Percentiles rank a stretch among this genome's conserved stretches.
These are phyloP conservation scores for Gaertneriomyces sp. DNA, from an alignment of 192 early-diverging fungal species.

Conservation along the genomic window DNA sequence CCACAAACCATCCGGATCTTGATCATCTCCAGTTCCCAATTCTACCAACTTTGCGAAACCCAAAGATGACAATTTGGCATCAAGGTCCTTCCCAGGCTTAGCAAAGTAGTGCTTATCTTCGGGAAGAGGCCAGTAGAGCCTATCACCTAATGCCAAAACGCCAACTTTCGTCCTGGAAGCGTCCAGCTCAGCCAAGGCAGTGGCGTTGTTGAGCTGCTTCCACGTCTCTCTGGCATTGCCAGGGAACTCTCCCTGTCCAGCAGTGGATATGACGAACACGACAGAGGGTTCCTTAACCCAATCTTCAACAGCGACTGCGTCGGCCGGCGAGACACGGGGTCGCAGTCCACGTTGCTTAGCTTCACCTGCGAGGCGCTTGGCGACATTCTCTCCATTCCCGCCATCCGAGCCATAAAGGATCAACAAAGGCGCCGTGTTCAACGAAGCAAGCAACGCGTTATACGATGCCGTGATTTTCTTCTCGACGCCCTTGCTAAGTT, in stretches of 20 bases:
- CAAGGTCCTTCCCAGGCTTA: conserved; percentile 84
- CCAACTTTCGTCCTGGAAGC: conserved; percentile 68
- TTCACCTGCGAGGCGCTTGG: conserved; percentile 76
- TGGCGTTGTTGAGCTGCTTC: conserved; percentile 57
- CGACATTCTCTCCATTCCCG: conserved; percentile 79
- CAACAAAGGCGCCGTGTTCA: conserved; percentile 75
- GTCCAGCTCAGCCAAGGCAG: conserved; percentile 52
- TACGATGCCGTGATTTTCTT: conserved; percentile 58
- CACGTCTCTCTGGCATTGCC: conserved; percentile 86
- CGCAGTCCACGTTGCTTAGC: conserved; percentile 82
- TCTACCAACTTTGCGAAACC: conserved; percentile 64
- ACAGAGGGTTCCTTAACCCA: conserved; percentile 74
- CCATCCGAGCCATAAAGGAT: conserved; percentile 90
- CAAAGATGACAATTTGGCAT: conserved; percentile 72
- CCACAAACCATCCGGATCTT: conserved; percentile 87
- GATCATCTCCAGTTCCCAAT: conserved; percentile 85
- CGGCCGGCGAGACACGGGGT: conserved; percentile 74
- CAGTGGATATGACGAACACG: conserved; percentile 75
- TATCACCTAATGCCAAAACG: conserved; percentile 90
- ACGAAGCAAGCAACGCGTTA: conserved; percentile 61
- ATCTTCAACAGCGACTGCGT: conserved; percentile 78
- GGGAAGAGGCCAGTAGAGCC: conserved; percentile 92
- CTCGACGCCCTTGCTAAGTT: conserved; percentile 40
- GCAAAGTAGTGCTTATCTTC: conserved; percentile 89
- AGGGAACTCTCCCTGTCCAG: conserved; percentile 96